Evolutionary conservation across 108 stramenopile genomes (phyloP), one percentile per base, ranked within the genome.

Genomic region (Cyclotella baltica): DNA sequence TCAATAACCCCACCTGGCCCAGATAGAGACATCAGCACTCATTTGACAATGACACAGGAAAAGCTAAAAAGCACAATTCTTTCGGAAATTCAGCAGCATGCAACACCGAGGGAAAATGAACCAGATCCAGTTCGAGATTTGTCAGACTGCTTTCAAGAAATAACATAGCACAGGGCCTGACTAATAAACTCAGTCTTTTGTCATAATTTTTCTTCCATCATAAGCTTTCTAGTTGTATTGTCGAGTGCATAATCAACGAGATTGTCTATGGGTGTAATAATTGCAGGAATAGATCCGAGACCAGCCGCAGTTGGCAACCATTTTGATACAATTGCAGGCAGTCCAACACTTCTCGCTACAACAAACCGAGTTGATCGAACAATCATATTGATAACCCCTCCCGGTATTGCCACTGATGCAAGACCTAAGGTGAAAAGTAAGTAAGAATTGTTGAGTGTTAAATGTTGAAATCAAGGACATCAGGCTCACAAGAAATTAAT

Each of bases 251-350:
- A 59, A 64, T 94, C 93, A 3, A 94, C 93, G 16, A 62, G 67
- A 19, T 77, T 50, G 70, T 94, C 93, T 53, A 94, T 94, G 10
- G 94, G 94, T 48, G 76, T 66, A 27, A 95, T 81, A 53, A 95
- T 95, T 4, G 89, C 34, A 0, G 94, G 94, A 34, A 95, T 87
- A 10, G 86, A 85, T 28, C 85, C 86, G 20, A 95, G 58, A 4
- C 94, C 94, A 8, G 72, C 56, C 0, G 61, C 81, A 11, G 92
- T 93, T 20, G 94, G 94, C 16, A 81, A n/a, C 94, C 94, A 95
- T 55, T 77, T 87, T 34, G 73, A 68, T 19, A 86, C 83, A 11
- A 67, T 16, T 0, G 71, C 55, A n/a, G 90, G 90, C n/a, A 92
- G 55, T 58, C 77, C 62, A 22, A 86, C 81, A 40, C 85, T 68